Evolutionary conservation across 768 basidiomycete genomes (phyloP), one percentile per base, ranked within the genome.

Genomic region (Sporobolomyces roseus): DNA sequence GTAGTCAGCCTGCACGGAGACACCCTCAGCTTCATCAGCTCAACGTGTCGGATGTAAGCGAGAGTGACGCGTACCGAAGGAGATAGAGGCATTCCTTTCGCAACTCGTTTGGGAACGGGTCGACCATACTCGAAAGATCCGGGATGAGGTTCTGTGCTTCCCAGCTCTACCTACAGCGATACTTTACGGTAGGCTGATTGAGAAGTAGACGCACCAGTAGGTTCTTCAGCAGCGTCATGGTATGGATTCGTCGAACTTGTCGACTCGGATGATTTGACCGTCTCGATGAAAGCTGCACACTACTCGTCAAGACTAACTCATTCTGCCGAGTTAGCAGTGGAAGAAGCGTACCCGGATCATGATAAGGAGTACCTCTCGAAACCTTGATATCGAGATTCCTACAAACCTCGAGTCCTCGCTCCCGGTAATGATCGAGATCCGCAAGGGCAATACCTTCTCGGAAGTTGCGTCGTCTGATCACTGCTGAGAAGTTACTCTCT

Each of bases 171-270:
- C n/a, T n/a, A n/a, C n/a, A n/a, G n/a, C n/a, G n/a, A n/a, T n/a
- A n/a, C n/a, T n/a, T n/a, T n/a, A n/a, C n/a, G n/a, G n/a, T n/a
- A n/a, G n/a, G n/a, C n/a, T n/a, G n/a, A n/a, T n/a, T n/a, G n/a
- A 38, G 45, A 41, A 41, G 38, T 6, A 13, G 45, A 46, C 45
- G 38, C 38, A n/a, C n/a, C n/a, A n/a, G n/a, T 27, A 0, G 66
- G 66, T 48, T 63, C 66, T 0, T 9, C 9, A 2, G 60, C 66
- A 6, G 66, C 61, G 23, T 68, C 66, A 54, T 68, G 66, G n/a
- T 21, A 55, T 45, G 3, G 66, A 52, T 0, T 30, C 33, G 43
- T 21, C 21, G n/a, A 5, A 27, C 49, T 48, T 48, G 7, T 48
- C 23, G 17, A n/a, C 5, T 27, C 27, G 30, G 21, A 35, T 1